Evolutionary conservation across 441 rosid genomes (phyloP).

Genomic region (Adansonia grandidieri): DNA sequence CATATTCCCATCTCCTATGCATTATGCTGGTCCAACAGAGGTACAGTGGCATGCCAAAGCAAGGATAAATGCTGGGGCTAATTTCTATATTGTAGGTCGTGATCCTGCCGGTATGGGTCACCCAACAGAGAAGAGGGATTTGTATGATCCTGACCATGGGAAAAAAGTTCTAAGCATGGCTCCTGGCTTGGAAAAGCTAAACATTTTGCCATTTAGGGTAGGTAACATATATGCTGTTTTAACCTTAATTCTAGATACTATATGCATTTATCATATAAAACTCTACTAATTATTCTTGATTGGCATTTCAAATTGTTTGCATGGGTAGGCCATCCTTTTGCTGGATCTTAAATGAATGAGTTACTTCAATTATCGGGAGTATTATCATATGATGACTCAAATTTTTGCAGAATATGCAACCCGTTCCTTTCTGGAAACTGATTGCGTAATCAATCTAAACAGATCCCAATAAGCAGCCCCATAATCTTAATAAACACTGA

Average conservation of each 20-base stretch:
- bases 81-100: conserved; percentile 94
- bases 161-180: conserved; percentile 96
- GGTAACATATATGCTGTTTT: conserved; percentile 18
- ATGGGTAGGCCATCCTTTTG: not conserved
- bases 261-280: conserved; percentile 17
- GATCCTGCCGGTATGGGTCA: conserved; percentile 99
- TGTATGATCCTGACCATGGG: conserved; percentile 94
- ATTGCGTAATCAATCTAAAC: not conserved
- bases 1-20: conserved; percentile 94
- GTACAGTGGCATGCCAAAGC: conserved; percentile 99
- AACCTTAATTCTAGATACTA: not conserved
- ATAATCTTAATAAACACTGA: not conserved
- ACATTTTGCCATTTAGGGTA: conserved; percentile 92
- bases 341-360: not conserved
- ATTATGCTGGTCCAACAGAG: conserved; percentile 97
- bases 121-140: conserved; percentile 88
- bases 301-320: not conserved
- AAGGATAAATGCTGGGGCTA: conserved; percentile 92
- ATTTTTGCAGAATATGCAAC: not conserved
- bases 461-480: not conserved
- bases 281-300: not conserved
- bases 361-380: not conserved
- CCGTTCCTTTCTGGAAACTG: not conserved
- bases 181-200: conserved; percentile 89
- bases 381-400: not conserved